Conservation (phyloP, 345 rosid genomes). For the Linum usitatissimum region DNA sequence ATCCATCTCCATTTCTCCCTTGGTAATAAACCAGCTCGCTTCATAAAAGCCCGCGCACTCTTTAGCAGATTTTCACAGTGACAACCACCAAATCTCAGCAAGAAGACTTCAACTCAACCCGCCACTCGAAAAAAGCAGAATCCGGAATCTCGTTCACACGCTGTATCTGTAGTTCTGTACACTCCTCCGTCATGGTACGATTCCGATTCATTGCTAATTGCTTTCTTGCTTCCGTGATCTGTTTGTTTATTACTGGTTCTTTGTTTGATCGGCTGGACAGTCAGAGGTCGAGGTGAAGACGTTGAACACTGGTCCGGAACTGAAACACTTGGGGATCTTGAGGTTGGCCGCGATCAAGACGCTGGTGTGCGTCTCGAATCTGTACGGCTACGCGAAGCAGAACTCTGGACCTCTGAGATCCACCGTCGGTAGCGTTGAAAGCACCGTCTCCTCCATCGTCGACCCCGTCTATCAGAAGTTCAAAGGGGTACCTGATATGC, state of each 20-base stretch:
- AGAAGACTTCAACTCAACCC: not conserved
- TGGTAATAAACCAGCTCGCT: not conserved
- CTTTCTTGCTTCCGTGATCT: not conserved
- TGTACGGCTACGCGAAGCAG: conserved; percentile 62
- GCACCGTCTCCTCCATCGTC: conserved; percentile 48
- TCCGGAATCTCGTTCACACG: not conserved
- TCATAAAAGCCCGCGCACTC: not conserved
- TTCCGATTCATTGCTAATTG: too few relatives aligned
- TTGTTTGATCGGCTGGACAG: conserved; percentile 15
- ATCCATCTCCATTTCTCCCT: too few relatives aligned
- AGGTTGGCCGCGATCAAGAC: conserved; percentile 48
- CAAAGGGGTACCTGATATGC: conserved; percentile 51
- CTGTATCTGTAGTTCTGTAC: not conserved
- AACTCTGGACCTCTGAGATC: conserved; percentile 74
- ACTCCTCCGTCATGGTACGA: not conserved
- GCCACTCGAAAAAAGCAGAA: not conserved
- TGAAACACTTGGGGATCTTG: conserved; percentile 64
- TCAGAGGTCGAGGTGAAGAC: conserved; percentile 36
- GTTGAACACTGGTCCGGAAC: conserved; percentile 15
- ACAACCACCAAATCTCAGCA: not conserved
- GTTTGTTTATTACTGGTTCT: not conserved
- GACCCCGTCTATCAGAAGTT: conserved; percentile 55
- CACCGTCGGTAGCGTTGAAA: conserved; percentile 56
- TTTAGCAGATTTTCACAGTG: not conserved
- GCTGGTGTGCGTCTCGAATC: conserved; percentile 35